Conservation (phyloP, 768 basidiomycete species). For the Naganishia vaughanmartiniae region DNA sequence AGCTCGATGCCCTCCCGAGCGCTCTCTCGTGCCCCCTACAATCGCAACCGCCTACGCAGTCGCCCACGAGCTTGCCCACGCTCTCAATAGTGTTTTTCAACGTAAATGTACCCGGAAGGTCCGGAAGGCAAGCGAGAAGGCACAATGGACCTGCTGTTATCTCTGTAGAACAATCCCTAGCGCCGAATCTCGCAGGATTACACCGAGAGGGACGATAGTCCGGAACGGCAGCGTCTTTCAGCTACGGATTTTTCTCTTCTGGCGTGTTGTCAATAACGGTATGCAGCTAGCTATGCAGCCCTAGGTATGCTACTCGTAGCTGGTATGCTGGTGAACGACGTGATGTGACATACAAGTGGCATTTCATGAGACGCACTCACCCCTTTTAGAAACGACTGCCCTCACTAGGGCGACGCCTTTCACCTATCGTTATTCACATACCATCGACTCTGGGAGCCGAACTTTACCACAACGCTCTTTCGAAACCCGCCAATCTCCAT, state of each 20-base stretch:
- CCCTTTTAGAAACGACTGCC: not conserved
- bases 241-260: not conserved
- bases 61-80: too few relatives aligned
- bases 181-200: not conserved
- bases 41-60: too few relatives aligned
- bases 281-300: too few relatives aligned
- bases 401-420: not conserved
- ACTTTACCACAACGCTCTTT: not conserved
- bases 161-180: not conserved
- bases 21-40: too few relatives aligned
- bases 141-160: not conserved
- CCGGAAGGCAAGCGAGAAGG: too few relatives aligned
- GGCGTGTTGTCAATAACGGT: not conserved
- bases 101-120: too few relatives aligned
- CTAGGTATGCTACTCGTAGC: too few relatives aligned
- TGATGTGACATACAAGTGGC: not conserved
- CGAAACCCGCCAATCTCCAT: not conserved
- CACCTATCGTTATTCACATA: not conserved
- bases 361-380: not conserved
- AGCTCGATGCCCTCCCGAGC: too few relatives aligned
- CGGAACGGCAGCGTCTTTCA: not conserved
- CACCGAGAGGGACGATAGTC: not conserved
- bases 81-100: too few relatives aligned
- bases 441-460: constrained; percentile 2
- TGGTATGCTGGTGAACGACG: not conserved